Percentiles rank a stretch among this genome's conserved stretches.
phyloP scores from a whole-genome alignment of 2,329 filamentous ascomycete genomes.

The Simplicillium sp. region DNA sequence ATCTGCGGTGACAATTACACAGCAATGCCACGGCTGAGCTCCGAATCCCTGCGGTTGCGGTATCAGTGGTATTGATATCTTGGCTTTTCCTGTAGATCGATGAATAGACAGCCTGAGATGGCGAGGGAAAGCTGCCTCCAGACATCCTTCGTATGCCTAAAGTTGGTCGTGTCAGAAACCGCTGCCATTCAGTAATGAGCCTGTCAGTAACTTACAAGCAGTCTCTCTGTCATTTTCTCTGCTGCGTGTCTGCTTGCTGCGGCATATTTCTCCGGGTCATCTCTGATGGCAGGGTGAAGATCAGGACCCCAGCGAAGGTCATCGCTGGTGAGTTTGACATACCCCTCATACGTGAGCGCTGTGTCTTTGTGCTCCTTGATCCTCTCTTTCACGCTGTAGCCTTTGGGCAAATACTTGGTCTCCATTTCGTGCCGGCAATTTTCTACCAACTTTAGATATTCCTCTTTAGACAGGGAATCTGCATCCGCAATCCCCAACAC shows the following conservation, averaged over 20 bases:
- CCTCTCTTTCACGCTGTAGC: background rate
- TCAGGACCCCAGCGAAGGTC: constrained; percentile 5
- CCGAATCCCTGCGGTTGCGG: constrained; percentile 1
- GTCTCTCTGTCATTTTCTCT: background rate
- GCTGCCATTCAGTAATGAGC: no score
- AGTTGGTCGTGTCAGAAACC: background rate
- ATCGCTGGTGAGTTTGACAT: constrained; percentile 1
- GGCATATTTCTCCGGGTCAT: constrained; percentile 1
- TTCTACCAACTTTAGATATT: background rate
- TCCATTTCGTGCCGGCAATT: constrained; percentile 2
- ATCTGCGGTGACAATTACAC: background rate
- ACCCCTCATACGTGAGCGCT: constrained; percentile 1
- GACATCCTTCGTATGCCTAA: background rate
- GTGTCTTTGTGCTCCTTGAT: constrained; percentile 1
- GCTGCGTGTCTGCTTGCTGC: background rate
- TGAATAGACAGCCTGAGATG: constrained; percentile 3
- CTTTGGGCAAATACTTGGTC: background rate
- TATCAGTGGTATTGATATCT: constrained; percentile 4
- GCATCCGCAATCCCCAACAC: background rate
- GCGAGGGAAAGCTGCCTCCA: background rate
- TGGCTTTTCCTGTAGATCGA: constrained; percentile 4
- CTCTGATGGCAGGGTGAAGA: background rate
- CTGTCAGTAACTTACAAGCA: no score
- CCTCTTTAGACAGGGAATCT: constrained; percentile 1
- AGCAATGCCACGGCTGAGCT: constrained; percentile 2